Evolutionary conservation across 495 filamentous ascomycete species (phyloP).

Genomic region (Trichoderma orchidacearum): DNA sequence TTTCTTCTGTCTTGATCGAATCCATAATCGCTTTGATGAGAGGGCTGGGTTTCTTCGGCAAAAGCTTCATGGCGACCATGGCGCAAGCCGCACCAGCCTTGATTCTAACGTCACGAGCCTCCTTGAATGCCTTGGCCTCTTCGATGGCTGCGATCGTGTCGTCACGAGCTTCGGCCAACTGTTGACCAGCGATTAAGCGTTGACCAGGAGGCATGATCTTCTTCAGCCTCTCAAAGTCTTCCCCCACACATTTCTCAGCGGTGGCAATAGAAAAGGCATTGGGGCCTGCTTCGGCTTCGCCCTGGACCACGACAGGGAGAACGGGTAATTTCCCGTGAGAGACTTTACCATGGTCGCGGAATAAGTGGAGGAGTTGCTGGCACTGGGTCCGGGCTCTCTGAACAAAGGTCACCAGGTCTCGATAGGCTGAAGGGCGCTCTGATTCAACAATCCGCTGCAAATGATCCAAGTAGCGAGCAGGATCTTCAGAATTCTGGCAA

Average conservation of each 20-base stretch:
- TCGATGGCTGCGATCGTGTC: slow-evolving; percentile 57
- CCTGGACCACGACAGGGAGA: slow-evolving; percentile 83
- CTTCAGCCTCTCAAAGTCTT: slow-evolving; percentile 78
- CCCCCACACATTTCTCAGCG: slow-evolving; percentile 69
- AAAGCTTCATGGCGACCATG: slow-evolving; percentile 65
- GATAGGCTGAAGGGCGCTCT: slow-evolving; percentile 69
- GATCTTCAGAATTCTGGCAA: slow-evolving; percentile 19
- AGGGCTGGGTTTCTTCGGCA: slow-evolving; percentile 80
- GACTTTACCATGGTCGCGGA: slow-evolving; percentile 76
- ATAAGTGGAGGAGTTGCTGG: slow-evolving; percentile 74
- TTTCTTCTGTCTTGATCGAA: slow-evolving; percentile 91
- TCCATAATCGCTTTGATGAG: slow-evolving; percentile 97
- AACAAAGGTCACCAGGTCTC: slow-evolving; percentile 76
- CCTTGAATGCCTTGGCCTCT: slow-evolving; percentile 64
- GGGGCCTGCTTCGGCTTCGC: slow-evolving; percentile 76
- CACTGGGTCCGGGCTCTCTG: slow-evolving; percentile 83
- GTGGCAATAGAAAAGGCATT: slow-evolving; percentile 80
- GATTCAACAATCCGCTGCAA: slow-evolving; percentile 64
- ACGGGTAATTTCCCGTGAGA: slow-evolving; percentile 55
- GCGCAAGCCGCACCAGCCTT: slow-evolving; percentile 77
- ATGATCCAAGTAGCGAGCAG: slow-evolving; percentile 35
- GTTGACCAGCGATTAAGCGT: slow-evolving; percentile 60
- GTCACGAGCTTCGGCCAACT: slow-evolving; percentile 58
- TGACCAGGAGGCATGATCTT: slow-evolving; percentile 72
- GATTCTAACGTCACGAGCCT: slow-evolving; percentile 74